phyloP scores from a whole-genome alignment of 345 rosid genomes.

The Eucalyptus grandis region DNA sequence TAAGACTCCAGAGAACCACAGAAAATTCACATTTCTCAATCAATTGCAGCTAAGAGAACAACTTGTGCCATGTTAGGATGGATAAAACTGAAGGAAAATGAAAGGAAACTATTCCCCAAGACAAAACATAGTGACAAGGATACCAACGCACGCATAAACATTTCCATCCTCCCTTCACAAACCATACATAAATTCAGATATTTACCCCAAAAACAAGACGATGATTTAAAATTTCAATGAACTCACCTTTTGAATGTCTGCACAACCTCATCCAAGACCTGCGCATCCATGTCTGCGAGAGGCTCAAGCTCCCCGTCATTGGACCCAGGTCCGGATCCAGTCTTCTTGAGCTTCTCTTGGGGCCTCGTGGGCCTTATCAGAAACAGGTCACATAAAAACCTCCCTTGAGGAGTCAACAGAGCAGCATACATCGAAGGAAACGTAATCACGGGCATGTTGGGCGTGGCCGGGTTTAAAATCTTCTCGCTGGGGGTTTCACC shows the following conservation, averaged over 20 bases:
- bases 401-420: constrained; percentile 72
- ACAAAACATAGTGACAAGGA: not conserved
- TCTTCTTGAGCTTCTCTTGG: constrained; percentile 38
- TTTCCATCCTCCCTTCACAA: not conserved
- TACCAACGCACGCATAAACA: not conserved
- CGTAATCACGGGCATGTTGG: constrained; percentile 30
- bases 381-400: constrained; percentile 74
- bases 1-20: not conserved
- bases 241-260: constrained; percentile 61
- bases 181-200: not conserved
- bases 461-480: constrained; percentile 27
- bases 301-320: constrained; percentile 31
- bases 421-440: constrained; percentile 78
- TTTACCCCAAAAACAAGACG: not conserved
- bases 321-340: constrained; percentile 55
- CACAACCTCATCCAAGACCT: constrained; percentile 57
- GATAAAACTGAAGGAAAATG: not conserved
- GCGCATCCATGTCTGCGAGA: constrained; percentile 62
- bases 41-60: not conserved
- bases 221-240: not conserved
- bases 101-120: not conserved
- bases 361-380: constrained; percentile 38
- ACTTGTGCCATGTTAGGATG: not conserved
- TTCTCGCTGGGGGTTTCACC: constrained; percentile 15
- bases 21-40: not conserved